phyloP scores from a whole-genome alignment of 1,284 basidiomycete genomes.

The Abortiporus biennis region DNA sequence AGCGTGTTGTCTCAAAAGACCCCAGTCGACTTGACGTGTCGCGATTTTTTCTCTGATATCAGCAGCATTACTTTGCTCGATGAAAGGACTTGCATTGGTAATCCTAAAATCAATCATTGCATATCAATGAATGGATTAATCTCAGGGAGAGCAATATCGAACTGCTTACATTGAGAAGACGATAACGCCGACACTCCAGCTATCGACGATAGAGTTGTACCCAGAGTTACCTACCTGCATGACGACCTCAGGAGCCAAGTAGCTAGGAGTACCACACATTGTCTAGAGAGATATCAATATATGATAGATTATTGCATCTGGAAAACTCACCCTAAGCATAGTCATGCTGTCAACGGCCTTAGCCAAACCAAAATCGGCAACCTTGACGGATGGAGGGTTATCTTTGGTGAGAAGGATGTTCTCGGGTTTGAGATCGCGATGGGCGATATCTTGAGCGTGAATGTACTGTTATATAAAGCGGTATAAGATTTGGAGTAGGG shows the following conservation, averaged over 20 bases:
- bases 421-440: slow-evolving; percentile 93
- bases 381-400: slow-evolving; percentile 63
- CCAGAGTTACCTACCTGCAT: slow-evolving; percentile 60
- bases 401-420: slow-evolving; percentile 72
- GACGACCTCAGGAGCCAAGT: slow-evolving; percentile 88
- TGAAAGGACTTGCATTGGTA: slow-evolving; percentile 64
- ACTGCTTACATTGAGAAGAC: slow-evolving; percentile 73
- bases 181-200: slow-evolving; percentile 92
- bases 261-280: slow-evolving; percentile 82
- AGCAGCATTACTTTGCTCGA: slow-evolving; percentile 52
- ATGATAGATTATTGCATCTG: background rate
- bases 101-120: slow-evolving; percentile 39
- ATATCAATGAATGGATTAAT: background rate
- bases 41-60: slow-evolving; percentile 52
- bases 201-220: slow-evolving; percentile 83
- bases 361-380: slow-evolving; percentile 92
- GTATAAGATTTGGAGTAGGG: too few species aligned
- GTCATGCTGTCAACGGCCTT: slow-evolving; percentile 78
- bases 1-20: slow-evolving; percentile 34
- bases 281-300: slow-evolving; percentile 42
- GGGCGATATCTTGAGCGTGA: slow-evolving; percentile 70
- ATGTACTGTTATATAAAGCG: slow-evolving; percentile 49
- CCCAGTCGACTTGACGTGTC: slow-evolving; percentile 59
- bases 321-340: slow-evolving; percentile 51
- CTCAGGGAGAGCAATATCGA: slow-evolving; percentile 18